Conservation (phyloP, 495 filamentous ascomycete species). For the Cercophora newfieldiana region DNA sequence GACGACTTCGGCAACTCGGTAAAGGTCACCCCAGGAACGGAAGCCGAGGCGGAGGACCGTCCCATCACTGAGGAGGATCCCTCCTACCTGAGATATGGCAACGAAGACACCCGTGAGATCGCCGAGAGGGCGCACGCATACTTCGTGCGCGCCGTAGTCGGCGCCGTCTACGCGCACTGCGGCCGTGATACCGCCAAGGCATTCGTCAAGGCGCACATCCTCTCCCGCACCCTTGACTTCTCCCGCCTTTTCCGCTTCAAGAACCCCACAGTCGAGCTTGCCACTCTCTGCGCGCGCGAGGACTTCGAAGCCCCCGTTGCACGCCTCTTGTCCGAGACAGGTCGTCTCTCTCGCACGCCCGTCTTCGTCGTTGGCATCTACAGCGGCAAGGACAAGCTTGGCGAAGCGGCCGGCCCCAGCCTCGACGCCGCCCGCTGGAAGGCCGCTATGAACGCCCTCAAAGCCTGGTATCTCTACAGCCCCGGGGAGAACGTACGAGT, state of each 20-base stretch:
- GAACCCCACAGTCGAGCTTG: conserved; percentile 77
- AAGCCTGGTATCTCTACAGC: conserved; percentile 94
- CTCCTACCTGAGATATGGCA: conserved; percentile 30
- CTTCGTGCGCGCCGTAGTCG: conserved; percentile 79
- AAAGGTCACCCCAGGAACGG: conserved; percentile 2
- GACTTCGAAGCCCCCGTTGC: conserved; percentile 87
- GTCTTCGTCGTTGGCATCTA: conserved; percentile 96
- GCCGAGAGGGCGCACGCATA: conserved; percentile 49
- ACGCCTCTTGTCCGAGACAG: conserved; percentile 83
- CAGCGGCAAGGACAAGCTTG: conserved; percentile 82
- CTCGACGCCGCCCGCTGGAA: conserved; percentile 73
- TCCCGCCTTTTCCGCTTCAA: conserved; percentile 77
- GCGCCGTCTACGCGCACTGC: conserved; percentile 81
- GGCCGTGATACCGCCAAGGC: conserved; percentile 65
- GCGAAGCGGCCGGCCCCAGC: conserved; percentile 76
- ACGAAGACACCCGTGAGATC: conserved; percentile 28
- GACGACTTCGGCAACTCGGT: conserved; percentile 74
- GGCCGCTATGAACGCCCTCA: conserved; percentile 80
- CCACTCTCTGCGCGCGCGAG: conserved; percentile 78
- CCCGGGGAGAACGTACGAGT: conserved; percentile 65
- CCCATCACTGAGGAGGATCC: conserved; percentile 7
- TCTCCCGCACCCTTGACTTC: conserved; percentile 76
- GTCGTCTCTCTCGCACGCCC: conserved; percentile 74
- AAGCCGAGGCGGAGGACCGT: conserved; percentile 1
- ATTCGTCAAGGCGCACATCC: conserved; percentile 81